phyloP scores from a whole-genome alignment of 352 stramenopile species.

The Phytopythium sindhum region DNA sequence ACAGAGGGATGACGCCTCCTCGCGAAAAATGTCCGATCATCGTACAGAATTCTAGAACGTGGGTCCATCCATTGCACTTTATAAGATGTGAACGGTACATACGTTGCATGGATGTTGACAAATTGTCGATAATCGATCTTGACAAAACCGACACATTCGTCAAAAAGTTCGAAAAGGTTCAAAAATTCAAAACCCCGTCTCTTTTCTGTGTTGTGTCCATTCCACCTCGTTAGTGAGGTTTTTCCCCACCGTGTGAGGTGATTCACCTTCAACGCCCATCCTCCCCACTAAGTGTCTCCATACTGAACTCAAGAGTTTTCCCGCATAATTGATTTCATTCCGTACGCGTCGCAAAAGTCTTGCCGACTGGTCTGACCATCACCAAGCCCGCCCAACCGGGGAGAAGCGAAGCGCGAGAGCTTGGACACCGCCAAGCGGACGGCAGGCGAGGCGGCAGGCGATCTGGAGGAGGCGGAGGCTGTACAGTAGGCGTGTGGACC shows the following conservation, averaged over 20 bases:
- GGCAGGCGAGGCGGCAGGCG: background rate
- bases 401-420: background rate
- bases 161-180: background rate
- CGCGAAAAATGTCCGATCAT: conserved; percentile 1
- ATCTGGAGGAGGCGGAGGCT: background rate
- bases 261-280: background rate
- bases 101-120: too few species aligned
- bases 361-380: background rate
- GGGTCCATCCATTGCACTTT: background rate
- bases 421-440: background rate
- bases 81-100: background rate
- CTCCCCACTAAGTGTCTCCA: background rate
- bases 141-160: too few species aligned
- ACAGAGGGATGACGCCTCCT: background rate
- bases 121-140: too few species aligned
- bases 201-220: too few species aligned
- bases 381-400: background rate
- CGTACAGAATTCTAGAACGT: conserved; percentile 4
- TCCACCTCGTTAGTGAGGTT: background rate
- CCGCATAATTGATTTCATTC: background rate
- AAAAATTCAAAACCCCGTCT: background rate
- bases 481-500: background rate
- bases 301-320: background rate
- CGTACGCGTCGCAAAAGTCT: background rate
- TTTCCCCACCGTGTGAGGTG: background rate